These are phyloP conservation scores for Exophiala calicioides DNA, from an alignment of 2,329 filamentous ascomycete genomes.

Conservation along the genomic window DNA sequence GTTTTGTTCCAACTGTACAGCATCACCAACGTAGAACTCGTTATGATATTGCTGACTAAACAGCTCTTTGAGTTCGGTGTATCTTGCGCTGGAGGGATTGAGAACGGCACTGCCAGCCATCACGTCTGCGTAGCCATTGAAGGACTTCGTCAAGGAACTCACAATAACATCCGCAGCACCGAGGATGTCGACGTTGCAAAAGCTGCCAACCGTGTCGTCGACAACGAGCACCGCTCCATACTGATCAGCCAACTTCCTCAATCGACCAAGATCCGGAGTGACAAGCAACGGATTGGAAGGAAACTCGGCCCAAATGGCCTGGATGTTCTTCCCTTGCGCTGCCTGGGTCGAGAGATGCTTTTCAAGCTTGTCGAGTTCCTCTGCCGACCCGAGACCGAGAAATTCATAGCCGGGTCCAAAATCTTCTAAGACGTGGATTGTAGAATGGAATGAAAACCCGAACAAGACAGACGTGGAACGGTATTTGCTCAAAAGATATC, in stretches of 20 bases:
- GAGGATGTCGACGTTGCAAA: constrained; percentile 49
- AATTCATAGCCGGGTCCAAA: constrained; percentile 47
- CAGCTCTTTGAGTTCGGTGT: constrained; percentile 39
- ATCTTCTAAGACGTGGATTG: constrained; percentile 52
- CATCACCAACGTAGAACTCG: constrained; percentile 31
- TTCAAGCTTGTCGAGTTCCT: constrained; percentile 54
- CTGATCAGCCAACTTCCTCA: constrained; percentile 45
- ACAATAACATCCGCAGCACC: constrained; percentile 52
- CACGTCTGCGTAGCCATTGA: constrained; percentile 58
- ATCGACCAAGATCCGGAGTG: constrained; percentile 43
- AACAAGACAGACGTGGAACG: constrained; percentile 46
- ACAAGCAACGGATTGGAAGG: constrained; percentile 51
- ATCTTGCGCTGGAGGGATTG: constrained; percentile 49
- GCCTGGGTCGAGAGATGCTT: constrained; percentile 49
- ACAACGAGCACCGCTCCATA: constrained; percentile 37
- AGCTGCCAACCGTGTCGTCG: constrained; percentile 42
- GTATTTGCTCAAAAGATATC: constrained; percentile 40
- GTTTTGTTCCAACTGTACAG: constrained; percentile 30
- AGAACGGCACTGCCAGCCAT: constrained; percentile 56
- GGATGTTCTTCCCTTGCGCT: constrained; percentile 40
- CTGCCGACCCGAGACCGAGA: constrained; percentile 47
- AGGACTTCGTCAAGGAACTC: constrained; percentile 60
- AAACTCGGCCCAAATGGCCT: constrained; percentile 47
- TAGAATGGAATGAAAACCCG: constrained; percentile 56
- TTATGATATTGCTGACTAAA: constrained; percentile 27